A percentile compares a stretch with the other conserved stretches of the same genome.
Evolutionary conservation across 257 asterid species (phyloP).

Genomic region (Linaria vulgaris): DNA sequence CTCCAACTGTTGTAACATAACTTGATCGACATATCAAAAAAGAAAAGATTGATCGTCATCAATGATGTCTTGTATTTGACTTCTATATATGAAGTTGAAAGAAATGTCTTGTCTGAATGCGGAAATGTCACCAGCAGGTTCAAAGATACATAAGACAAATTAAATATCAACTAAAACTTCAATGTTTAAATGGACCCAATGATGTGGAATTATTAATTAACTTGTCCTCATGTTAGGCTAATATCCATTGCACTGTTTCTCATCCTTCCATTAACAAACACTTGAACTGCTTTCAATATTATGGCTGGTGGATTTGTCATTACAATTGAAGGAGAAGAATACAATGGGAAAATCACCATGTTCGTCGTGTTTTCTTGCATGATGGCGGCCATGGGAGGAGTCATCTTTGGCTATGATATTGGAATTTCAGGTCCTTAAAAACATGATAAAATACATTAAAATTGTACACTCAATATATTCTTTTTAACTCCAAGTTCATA

Average conservation of each 20-base stretch:
- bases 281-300: background rate
- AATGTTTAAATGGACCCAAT: slow-evolving; percentile 22
- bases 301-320: slow-evolving; percentile 57
- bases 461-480: background rate
- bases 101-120: slow-evolving; percentile 4
- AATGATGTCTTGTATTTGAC: too few relatives aligned
- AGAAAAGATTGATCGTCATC: too few relatives aligned
- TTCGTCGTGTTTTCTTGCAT: slow-evolving; percentile 64
- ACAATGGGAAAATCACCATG: slow-evolving; percentile 58
- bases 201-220: slow-evolving; percentile 16
- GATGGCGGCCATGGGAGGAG: slow-evolving; percentile 84
- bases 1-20: too few relatives aligned
- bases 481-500: background rate
- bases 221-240: slow-evolving; percentile 20
- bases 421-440: slow-evolving; percentile 69
- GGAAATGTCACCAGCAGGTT: slow-evolving; percentile 8
- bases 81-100: too few relatives aligned
- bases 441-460: too few relatives aligned
- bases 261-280: slow-evolving; percentile 14
- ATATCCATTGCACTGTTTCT: background rate
- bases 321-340: slow-evolving; percentile 33
- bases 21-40: too few relatives aligned
- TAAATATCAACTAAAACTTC: background rate
- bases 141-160: slow-evolving; percentile 13
- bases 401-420: slow-evolving; percentile 81